Evolutionary conservation across 1,284 basidiomycete species (phyloP), one percentile per base, ranked within the genome.

Genomic region (Leccinum huronense): DNA sequence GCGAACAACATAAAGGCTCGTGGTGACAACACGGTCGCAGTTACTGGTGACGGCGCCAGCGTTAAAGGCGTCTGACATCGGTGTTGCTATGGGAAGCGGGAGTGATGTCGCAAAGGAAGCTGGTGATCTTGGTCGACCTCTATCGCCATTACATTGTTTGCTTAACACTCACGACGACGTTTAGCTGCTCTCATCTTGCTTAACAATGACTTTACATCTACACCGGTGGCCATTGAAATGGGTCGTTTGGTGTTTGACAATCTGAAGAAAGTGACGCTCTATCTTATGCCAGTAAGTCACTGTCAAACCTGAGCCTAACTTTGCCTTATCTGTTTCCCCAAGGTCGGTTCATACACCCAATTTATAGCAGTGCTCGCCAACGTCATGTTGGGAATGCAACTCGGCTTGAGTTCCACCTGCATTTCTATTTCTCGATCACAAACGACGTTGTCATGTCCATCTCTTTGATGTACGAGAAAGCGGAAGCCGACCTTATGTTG

Each of bases 51-150:
- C 66, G 85, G 81, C 83, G 0, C 84, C 85, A 59, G 64, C 77
- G 69, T 63, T 94, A 65, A 92, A 91, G 74, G 91, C 89, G 77
- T 89, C 92, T 5, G 92, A 94, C 70, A 93, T 94, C 64, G 92
- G 91, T 68, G 90, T 94, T 48, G 87, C 90, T n/a, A 94, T 94
- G 92, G 91, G 91, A 53, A 86, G 86, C 58, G 92, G 91, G 57
- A 94, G 92, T 0, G 92, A 94, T 71, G 92, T 94, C 6, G 91
- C 92, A 48, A 93, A 93, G 63, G 81, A 84, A 69, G 79, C 78
- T 11, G 78, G 77, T 77, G 42, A 62, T 63, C 6, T 63, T n/a
- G 11, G 53, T 0, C 0, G 63, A 61, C 11, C 51, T 40, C 6
- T n/a, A 8, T 27, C 19, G 23, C 53, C 5, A 10, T 36, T 16